Conservation (phyloP, 75 land plant species). For the Azolla pinnata region DNA sequence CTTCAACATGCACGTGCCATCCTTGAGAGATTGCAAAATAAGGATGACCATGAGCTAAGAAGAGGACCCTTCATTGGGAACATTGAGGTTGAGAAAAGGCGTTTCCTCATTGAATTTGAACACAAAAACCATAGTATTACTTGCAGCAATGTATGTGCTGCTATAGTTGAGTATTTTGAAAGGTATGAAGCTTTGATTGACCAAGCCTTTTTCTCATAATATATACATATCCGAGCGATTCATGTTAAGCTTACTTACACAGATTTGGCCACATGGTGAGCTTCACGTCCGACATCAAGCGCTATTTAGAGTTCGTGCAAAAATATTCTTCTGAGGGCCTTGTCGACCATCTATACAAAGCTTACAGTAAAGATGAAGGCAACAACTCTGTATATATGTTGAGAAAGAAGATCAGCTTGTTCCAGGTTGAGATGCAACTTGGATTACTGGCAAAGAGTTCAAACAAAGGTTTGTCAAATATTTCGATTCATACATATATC, state of each 20-base stretch:
- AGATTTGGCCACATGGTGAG: conserved; percentile 87
- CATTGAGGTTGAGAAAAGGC: conserved; percentile 51
- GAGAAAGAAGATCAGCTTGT: conserved; percentile 45
- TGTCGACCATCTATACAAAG: conserved; percentile 9
- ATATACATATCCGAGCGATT: too few species aligned
- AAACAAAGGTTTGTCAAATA: conserved; percentile 18
- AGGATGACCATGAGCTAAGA: conserved; percentile 21
- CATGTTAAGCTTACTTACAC: conserved; percentile 9
- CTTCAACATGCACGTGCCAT: conserved; percentile 41
- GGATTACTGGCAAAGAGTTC: conserved; percentile 26
- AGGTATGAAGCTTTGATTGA: conserved; percentile 33
- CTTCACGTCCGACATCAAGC: conserved; percentile 66
- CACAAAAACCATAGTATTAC: neutral
- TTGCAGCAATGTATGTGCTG: neutral
- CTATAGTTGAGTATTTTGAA: conserved; percentile 43
- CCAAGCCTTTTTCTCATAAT: too few species aligned
- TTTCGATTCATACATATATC: too few species aligned
- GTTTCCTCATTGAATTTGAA: conserved; percentile 6
- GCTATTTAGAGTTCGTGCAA: conserved; percentile 29
- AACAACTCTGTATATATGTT: conserved; percentile 26
- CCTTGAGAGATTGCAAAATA: conserved; percentile 39
- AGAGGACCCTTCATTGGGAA: conserved; percentile 72
- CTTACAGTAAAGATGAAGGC: conserved; percentile 6
- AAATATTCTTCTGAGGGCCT: conserved; percentile 5
- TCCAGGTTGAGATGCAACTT: conserved; percentile 50